Evolutionary conservation across 306 rosid genomes (phyloP).

Genomic region (Gastrolobium bilobum): DNA sequence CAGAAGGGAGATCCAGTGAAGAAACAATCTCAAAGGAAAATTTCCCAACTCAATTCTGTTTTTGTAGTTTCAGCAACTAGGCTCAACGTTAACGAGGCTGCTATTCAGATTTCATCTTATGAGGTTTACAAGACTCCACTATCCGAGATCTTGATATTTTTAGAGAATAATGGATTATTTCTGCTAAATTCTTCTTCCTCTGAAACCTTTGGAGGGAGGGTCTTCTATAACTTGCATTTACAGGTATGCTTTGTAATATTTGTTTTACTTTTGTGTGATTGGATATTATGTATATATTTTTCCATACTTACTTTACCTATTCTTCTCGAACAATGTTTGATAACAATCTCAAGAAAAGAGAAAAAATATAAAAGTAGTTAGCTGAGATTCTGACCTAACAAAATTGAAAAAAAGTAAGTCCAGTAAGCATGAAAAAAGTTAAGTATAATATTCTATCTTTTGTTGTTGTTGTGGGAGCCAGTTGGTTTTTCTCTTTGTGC

Average conservation of each 20-base stretch:
- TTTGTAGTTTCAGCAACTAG: slow-evolving; percentile 58
- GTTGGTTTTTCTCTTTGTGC: not conserved
- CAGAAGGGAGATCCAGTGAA: not conserved
- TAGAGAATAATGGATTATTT: slow-evolving; percentile 60
- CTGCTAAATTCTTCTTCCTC: slow-evolving; percentile 70
- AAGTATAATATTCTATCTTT: too few relatives aligned
- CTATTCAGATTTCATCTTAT: slow-evolving; percentile 62
- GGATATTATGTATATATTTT: too few relatives aligned
- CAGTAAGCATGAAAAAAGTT: too few relatives aligned
- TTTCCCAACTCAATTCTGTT: slow-evolving; percentile 9
- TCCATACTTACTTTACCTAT: too few relatives aligned
- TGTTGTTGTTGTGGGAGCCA: too few relatives aligned
- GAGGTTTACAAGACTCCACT: slow-evolving; percentile 40
- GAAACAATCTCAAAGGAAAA: slow-evolving; percentile 37
- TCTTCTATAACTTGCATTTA: slow-evolving; percentile 66
- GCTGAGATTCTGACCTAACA: too few relatives aligned
- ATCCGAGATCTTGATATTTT: slow-evolving; percentile 56
- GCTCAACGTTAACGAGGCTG: slow-evolving; percentile 58
- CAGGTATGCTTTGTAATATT: slow-evolving; percentile 51
- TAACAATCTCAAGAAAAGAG: too few relatives aligned
- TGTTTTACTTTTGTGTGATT: too few relatives aligned
- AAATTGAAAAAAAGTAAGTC: too few relatives aligned
- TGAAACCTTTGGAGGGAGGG: slow-evolving; percentile 62
- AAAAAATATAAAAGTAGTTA: too few relatives aligned
- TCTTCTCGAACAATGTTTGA: too few relatives aligned